Conservation (phyloP, 176 grass and related monocot species). For the Zizania latifolia region DNA sequence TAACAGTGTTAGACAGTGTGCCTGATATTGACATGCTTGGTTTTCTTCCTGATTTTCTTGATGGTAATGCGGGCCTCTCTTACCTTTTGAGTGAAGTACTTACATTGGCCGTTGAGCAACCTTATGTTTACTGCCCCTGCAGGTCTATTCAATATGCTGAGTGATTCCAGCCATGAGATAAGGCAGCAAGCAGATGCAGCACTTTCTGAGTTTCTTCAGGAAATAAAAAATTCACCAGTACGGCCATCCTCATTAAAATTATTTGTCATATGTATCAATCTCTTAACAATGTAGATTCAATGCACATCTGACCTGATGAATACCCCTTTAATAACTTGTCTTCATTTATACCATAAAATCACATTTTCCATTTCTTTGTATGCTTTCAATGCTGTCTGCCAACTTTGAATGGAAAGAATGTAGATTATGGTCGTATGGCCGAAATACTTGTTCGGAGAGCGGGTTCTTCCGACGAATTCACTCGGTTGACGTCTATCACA, state of each 20-base stretch:
- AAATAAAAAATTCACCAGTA: slow-evolving; percentile 99
- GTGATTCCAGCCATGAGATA: slow-evolving; percentile 94
- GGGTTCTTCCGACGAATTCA: slow-evolving; percentile 86
- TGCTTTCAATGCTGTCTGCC: slow-evolving; percentile 24
- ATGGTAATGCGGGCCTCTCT: slow-evolving; percentile 69
- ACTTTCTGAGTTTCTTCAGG: slow-evolving; percentile 98
- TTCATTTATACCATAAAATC: neutral
- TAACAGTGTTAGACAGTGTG: slow-evolving; percentile 96
- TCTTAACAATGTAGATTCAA: slow-evolving; percentile 15
- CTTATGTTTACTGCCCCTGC: slow-evolving; percentile 15
- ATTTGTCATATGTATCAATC: neutral
- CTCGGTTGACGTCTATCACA: slow-evolving; percentile 93
- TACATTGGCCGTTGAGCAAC: slow-evolving; percentile 17
- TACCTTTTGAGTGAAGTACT: slow-evolving; percentile 8
- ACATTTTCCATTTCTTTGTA: neutral
- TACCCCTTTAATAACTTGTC: neutral
- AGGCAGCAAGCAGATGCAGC: slow-evolving; percentile 96
- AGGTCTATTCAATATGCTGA: slow-evolving; percentile 99
- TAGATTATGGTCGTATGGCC: slow-evolving; percentile 99
- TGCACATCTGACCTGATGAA: neutral
- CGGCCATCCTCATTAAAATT: slow-evolving; percentile 28
- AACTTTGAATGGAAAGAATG: slow-evolving; percentile 64
- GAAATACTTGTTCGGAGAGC: slow-evolving; percentile 96
- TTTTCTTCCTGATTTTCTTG: slow-evolving; percentile 99
- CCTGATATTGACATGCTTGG: slow-evolving; percentile 99